These are phyloP conservation scores for Septoria petroselini DNA, from an alignment of 2,329 filamentous ascomycete genomes.

Conservation along the genomic window DNA sequence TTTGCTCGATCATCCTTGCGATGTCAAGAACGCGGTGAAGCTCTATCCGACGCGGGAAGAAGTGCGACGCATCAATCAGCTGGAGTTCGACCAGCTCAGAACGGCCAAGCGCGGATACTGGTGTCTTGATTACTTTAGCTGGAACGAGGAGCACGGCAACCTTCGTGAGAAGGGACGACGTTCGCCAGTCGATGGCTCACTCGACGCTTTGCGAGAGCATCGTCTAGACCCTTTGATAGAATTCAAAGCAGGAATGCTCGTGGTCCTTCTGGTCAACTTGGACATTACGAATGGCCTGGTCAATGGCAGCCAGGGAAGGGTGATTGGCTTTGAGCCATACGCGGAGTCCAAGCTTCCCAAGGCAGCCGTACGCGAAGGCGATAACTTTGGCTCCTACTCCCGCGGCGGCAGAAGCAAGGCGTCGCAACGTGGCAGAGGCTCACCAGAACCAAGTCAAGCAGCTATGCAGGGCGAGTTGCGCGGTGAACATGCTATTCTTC, in stretches of 20 bases:
- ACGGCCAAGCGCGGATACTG: slow-evolving; percentile 28
- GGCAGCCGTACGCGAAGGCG: slow-evolving; percentile 10
- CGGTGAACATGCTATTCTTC: slow-evolving; percentile 19
- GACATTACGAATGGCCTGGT: slow-evolving; percentile 44
- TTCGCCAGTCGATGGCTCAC: slow-evolving; percentile 19
- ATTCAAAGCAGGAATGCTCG: slow-evolving; percentile 53
- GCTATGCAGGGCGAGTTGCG: slow-evolving; percentile 18
- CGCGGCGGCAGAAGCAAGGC: neutral
- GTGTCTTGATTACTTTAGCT: slow-evolving; percentile 44
- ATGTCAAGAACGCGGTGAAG: slow-evolving; percentile 35
- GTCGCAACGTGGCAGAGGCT: slow-evolving; percentile 14
- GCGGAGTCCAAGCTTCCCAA: slow-evolving; percentile 22
- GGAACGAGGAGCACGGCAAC: slow-evolving; percentile 21
- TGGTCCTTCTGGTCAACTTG: slow-evolving; percentile 54
- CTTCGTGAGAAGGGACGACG: slow-evolving; percentile 18
- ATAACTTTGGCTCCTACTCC: slow-evolving; percentile 10
- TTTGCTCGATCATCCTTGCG: slow-evolving; percentile 45
- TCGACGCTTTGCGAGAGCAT: slow-evolving; percentile 40
- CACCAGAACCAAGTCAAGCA: slow-evolving; percentile 14
- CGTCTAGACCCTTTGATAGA: slow-evolving; percentile 46
- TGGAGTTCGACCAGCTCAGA: slow-evolving; percentile 15
- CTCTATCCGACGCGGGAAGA: slow-evolving; percentile 30
- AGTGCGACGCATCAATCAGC: slow-evolving; percentile 22
- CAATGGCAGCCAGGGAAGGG: slow-evolving; percentile 50
- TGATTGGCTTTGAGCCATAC: slow-evolving; percentile 40